Evolutionary conservation across 2,329 filamentous ascomycete species (phyloP), one percentile per base, ranked within the genome.

Genomic region (Pestalotiopsis sp.): DNA sequence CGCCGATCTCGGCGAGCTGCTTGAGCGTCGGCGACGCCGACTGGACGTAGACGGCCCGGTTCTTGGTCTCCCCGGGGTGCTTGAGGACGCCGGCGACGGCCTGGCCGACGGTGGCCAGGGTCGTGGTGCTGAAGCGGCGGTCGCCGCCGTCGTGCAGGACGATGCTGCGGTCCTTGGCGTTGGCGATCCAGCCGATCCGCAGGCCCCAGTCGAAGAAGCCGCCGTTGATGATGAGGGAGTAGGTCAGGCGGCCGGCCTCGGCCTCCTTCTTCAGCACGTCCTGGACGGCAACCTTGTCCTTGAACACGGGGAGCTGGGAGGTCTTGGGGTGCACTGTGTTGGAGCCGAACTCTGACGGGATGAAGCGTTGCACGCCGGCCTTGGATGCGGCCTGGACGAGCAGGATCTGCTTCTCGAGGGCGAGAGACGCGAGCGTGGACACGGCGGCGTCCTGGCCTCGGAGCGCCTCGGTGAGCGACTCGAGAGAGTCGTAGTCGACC

Each of bases 281-380:
- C 31, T 36, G 31, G 31, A 36, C 31, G 31, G 31, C 31, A 9
- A 36, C 31, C 31, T 36, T 36, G 31, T 36, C 31, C 31, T 36
- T 36, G 31, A 36, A 36, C 6, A 36, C 31, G 31, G 31, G 31
- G 31, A 36, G 31, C 6, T 36, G 31, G 2, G 31, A 36, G 31
- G 31, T 36, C 31, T 36, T 36, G 31, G 31, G 31, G n/a, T 9
- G 64, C 60, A 5, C 56, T n/a, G 52, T 59, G 79, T 84, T 77
- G 68, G 75, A 73, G 39, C 82, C 82, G 64, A 85, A 91, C 71
- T 91, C 88, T 3, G 86, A 86, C 2, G 89, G 88, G 36, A 91
- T 78, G 79, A 90, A 89, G n/a, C 88, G 83, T 74, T 87, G 82
- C 0, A 92, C 88, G 3, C 89, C 87, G 2, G 88, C 88, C 2